Evolutionary conservation across 768 basidiomycete genomes (phyloP).

Genomic region (Chlorophyllum brunneum): DNA sequence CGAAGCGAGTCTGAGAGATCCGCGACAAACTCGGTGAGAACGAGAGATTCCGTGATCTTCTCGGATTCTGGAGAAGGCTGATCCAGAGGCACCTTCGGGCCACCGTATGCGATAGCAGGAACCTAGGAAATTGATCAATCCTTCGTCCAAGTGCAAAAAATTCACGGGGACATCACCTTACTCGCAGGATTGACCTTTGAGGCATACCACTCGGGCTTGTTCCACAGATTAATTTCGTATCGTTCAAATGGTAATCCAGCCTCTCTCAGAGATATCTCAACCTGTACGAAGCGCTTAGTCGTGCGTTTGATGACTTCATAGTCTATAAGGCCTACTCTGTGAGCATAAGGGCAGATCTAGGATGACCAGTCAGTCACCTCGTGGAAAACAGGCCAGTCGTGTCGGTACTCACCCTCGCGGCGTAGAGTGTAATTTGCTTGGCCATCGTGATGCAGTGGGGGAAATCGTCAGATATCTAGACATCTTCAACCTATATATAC

Average conservation of each 20-base stretch:
- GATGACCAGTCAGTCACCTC: too few relatives aligned
- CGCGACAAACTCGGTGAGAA: slow-evolving; percentile 64
- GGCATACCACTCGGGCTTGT: slow-evolving; percentile 71
- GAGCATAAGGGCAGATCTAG: slow-evolving; percentile 62
- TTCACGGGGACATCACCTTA: slow-evolving; percentile 41
- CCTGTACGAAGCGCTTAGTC: too few relatives aligned
- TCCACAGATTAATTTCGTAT: slow-evolving; percentile 55
- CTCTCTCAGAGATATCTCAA: slow-evolving; percentile 60
- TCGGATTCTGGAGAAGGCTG: slow-evolving; percentile 54
- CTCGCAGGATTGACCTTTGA: slow-evolving; percentile 61
- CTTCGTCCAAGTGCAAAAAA: not conserved
- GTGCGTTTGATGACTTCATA: not conserved
- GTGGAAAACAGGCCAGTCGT: too few relatives aligned
- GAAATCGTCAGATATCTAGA: too few relatives aligned
- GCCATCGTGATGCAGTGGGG: too few relatives aligned
- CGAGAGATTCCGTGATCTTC: slow-evolving; percentile 62
- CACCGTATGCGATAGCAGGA: slow-evolving; percentile 59
- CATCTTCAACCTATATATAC: too few relatives aligned
- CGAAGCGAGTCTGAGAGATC: slow-evolving; percentile 55
- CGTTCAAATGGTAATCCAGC: slow-evolving; percentile 42
- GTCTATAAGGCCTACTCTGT: slow-evolving; percentile 35
- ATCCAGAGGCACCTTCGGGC: slow-evolving; percentile 50
- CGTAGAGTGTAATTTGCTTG: too few relatives aligned
- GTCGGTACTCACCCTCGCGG: too few relatives aligned
- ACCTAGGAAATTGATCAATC: slow-evolving; percentile 30